Evolutionary conservation across 2,329 filamentous ascomycete species (phyloP), one percentile per base, ranked within the genome.

Genomic region (Diaporthe velutina): DNA sequence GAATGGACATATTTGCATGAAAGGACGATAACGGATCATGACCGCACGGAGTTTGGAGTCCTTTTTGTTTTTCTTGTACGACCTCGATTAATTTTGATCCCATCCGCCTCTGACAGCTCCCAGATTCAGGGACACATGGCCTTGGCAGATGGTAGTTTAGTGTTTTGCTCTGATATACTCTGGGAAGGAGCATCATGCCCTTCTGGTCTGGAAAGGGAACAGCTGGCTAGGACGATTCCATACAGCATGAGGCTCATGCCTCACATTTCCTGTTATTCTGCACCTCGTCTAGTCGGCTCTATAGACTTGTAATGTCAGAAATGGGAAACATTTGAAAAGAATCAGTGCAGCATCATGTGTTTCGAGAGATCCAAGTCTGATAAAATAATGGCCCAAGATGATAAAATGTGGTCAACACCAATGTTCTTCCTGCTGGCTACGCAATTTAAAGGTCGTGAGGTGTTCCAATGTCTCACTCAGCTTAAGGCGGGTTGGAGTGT

Each of bases 21-120:
- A 45, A 66, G 58, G 73, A 75, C 30, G 60, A 72, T 74, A 48
- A 76, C 50, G 68, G 55, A 73, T 76, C 73, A 76, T 74, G 75
- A 76, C 58, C 35, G 70, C 75, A 74, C 28, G 75, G 75, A 74
- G 75, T 76, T 74, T 57, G 71, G 73, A 40, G 68, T 52, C 15
- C 13, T 33, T 54, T 48, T 60, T 50, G 15, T 48, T 74, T 38
- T 33, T 50, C 13, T 70, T 70, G 40, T 48, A 72, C 48, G 48
- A 64, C 19, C 4, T 74, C 54, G n/a, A 48, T 19, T 55, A 42
- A 64, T 72, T 57, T 35, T 25, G 42, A 60, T 71, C n/a, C 35
- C 17, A 57, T 52, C 25, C 30, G 52, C 33, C 28, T 72, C 40
- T 45, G 70, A 40, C 48, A 28, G 17, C 28, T 25, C 19, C 52